Conservation (phyloP, 1,284 basidiomycete species). For the Pisolithus thermaeus region DNA sequence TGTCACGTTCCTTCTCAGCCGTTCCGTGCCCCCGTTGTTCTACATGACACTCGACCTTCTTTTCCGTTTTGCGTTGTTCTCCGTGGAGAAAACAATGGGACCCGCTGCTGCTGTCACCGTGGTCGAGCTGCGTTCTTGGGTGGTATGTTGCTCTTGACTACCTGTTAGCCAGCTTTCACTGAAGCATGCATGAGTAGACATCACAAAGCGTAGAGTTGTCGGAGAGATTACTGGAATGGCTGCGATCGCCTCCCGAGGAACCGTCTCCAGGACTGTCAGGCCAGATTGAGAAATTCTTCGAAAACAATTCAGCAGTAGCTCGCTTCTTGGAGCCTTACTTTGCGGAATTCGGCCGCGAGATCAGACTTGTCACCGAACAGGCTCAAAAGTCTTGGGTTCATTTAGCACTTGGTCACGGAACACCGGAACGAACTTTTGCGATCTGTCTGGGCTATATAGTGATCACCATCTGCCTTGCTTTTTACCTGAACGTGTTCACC, state of each 20-base stretch:
- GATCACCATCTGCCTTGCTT: constrained; percentile 49
- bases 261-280: constrained; percentile 9
- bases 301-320: constrained; percentile 37
- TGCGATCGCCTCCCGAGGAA: constrained; percentile 16
- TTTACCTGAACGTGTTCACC: constrained; percentile 70
- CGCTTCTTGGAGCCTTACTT: constrained; percentile 54
- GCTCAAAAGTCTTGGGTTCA: constrained; percentile 47
- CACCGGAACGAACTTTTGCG: constrained; percentile 61
- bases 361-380: constrained; percentile 37
- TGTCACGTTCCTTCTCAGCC: constrained; percentile 48
- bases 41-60: constrained; percentile 24
- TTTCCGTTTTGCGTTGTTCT: constrained; percentile 21
- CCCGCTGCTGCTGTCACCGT: constrained; percentile 27
- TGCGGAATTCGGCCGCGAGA: constrained; percentile 48
- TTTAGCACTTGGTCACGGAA: constrained; percentile 55
- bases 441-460: constrained; percentile 71
- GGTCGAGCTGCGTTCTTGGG: constrained; percentile 25
- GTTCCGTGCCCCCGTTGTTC: constrained; percentile 42
- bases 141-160: constrained; percentile 31
- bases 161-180: constrained; percentile 2
- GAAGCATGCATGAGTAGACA: constrained; percentile 9
- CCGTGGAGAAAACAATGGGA: constrained; percentile 31
- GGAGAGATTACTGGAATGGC: constrained; percentile 15
- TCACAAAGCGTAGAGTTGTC: constrained; percentile 13
- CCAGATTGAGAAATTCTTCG: constrained; percentile 36